A percentile compares a stretch with the other conserved stretches of the same genome.
Conservation (phyloP, 495 filamentous ascomycete species). For the Xylaria cubensis region DNA sequence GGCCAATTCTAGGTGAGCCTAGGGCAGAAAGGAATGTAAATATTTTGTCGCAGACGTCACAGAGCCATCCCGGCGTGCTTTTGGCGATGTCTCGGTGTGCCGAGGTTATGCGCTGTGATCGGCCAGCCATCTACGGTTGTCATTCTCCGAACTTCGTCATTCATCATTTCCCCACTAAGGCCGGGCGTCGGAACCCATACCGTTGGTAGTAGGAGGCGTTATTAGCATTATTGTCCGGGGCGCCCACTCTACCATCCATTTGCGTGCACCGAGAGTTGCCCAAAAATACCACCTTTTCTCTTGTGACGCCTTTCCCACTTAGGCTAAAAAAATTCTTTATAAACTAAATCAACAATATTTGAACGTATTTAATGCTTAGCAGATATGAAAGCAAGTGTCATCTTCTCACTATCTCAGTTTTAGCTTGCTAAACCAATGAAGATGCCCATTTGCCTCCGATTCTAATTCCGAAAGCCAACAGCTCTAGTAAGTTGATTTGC, state of each 20-base stretch:
- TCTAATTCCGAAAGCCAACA: neutral
- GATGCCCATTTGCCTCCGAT: neutral
- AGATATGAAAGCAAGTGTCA: too few species aligned
- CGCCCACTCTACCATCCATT: too few species aligned
- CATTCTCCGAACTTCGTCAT: constrained; percentile 21
- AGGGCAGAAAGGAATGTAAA: neutral
- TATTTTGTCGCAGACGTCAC: neutral
- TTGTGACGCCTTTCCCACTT: neutral
- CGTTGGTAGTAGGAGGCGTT: neutral
- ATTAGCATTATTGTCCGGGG: neutral
- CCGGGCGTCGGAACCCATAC: neutral
- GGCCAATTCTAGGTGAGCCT: neutral
- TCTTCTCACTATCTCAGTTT: too few species aligned
- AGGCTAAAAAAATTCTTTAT: neutral
- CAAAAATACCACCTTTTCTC: neutral
- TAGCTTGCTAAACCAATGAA: too few species aligned
- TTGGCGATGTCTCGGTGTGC: neutral
- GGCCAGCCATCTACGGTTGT: neutral
- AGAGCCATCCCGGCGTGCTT: neutral
- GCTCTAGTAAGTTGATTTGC: too few species aligned
- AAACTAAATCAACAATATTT: neutral
- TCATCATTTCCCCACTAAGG: neutral
- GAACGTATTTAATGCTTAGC: too few species aligned
- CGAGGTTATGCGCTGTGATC: constrained; percentile 18
- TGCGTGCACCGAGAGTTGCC: neutral